These are phyloP conservation scores for Colletotrichum cordylinicola DNA, from an alignment of 2,329 filamentous ascomycete species.

Conservation along the genomic window DNA sequence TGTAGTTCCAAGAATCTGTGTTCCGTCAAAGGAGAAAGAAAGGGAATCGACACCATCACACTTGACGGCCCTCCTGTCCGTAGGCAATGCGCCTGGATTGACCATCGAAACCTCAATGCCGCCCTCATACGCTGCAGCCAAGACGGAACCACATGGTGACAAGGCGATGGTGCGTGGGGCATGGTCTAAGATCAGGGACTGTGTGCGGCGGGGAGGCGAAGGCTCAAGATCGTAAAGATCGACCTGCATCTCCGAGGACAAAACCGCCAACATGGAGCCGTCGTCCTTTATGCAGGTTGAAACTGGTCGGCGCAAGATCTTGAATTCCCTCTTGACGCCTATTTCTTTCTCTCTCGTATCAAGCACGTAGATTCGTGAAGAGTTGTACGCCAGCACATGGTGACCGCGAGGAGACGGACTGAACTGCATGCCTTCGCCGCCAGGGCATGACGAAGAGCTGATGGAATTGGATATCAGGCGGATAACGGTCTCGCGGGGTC, in stretches of 20 bases:
- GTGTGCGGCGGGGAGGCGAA: constrained; percentile 71
- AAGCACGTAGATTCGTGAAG: constrained; percentile 82
- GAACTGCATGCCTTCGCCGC: constrained; percentile 87
- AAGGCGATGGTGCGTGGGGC: constrained; percentile 79
- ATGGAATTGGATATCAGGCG: constrained; percentile 85
- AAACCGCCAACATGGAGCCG: constrained; percentile 76
- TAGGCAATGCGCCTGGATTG: constrained; percentile 64
- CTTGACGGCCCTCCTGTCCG: constrained; percentile 77
- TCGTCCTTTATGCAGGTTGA: constrained; percentile 82
- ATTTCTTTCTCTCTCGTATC: constrained; percentile 67
- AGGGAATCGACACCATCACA: constrained; percentile 78
- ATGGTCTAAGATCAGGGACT: constrained; percentile 79
- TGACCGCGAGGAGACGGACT: constrained; percentile 78
- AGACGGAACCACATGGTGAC: constrained; percentile 80
- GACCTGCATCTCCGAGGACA: constrained; percentile 83
- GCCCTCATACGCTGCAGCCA: constrained; percentile 85
- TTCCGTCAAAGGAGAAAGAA: constrained; percentile 78
- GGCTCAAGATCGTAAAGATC: constrained; percentile 79
- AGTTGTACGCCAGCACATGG: constrained; percentile 81
- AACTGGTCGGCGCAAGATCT: constrained; percentile 76
- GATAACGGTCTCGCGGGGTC: constrained; percentile 73
- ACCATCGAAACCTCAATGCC: constrained; percentile 89
- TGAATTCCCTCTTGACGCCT: constrained; percentile 76
- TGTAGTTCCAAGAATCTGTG: constrained; percentile 79
- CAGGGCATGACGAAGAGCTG: constrained; percentile 82